Evolutionary conservation across 1,139 yeast species (phyloP), one percentile per base, ranked within the genome.

Genomic region (Zygoascus meyerae): DNA sequence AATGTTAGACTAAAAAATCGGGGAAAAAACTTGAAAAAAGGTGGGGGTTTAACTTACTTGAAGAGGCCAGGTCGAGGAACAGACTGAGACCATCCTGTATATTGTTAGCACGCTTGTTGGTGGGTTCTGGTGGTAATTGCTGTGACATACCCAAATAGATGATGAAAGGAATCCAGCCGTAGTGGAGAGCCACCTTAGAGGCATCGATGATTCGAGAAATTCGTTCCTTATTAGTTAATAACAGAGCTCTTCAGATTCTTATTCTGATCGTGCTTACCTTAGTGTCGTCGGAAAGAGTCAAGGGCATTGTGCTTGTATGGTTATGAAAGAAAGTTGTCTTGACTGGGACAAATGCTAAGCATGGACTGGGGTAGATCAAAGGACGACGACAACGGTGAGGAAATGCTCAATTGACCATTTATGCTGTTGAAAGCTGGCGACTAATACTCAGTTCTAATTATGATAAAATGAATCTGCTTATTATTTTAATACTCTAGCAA

Each of bases 151-250:
- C 97, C 63, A 92, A 74, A 73, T 92, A 92, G 62, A 92, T 74
- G 55, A 92, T 83, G 64, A 92, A 85, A 51, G 98, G 98, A 60
- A 92, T 83, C 86, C 95, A 92, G 39, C 97, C 97, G 69, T 89
- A 92, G 71, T 92, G 97, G 51, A 92, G 86, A 62, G 86, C 77
- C 48, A 86, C 84, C 68, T 87, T 86, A 56, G 96, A 83, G 60
- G 87, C 75, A 60, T 86, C 95, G 60, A 89, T 72, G 55, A 89
- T 72, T 68, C 83, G 86, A 67, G 82, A 69, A 67, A 92, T 78
- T 71, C 97, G 87, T 72, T 92, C 98, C 77, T 68, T 44, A 47
- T 37, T 46, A 48, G 44, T 36, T 39, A 31, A 39, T 10, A 28
- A 37, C 15, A 28, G 16, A 16, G 8, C n/a, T 11, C 9, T 8